Evolutionary conservation across 768 basidiomycete species (phyloP).

Genomic region (Kwoniella europaea): DNA sequence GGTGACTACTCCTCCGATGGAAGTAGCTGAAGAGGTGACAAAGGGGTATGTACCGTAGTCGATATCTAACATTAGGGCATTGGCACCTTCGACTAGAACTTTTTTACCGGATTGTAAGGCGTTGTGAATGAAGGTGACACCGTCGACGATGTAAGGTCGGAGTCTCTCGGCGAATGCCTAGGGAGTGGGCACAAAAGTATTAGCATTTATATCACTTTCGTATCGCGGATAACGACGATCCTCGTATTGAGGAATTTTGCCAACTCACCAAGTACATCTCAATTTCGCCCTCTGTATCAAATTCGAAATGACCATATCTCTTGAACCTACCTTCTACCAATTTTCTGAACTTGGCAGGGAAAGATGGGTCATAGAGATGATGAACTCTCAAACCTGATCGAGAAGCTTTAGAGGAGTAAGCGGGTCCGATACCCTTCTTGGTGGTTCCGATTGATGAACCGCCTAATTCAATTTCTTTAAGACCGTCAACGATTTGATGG

Average conservation of each 20-base stretch:
- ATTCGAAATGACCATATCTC: slow-evolving; percentile 96
- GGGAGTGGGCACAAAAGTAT: background rate
- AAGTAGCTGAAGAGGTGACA: slow-evolving; percentile 92
- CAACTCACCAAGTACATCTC: slow-evolving; percentile 77
- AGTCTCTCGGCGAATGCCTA: slow-evolving; percentile 83
- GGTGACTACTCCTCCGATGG: slow-evolving; percentile 94
- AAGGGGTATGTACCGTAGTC: slow-evolving; percentile 98
- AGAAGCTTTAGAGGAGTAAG: slow-evolving; percentile 96
- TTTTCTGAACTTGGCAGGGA: slow-evolving; percentile 89
- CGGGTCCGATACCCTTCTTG: slow-evolving; percentile 96
- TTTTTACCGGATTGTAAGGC: slow-evolving; percentile 76
- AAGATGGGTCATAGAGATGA: slow-evolving; percentile 88
- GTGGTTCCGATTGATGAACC: slow-evolving; percentile 89
- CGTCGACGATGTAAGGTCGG: slow-evolving; percentile 86
- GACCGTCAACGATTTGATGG: slow-evolving; percentile 98
- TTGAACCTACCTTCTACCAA: slow-evolving; percentile 97
- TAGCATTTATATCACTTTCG: background rate
- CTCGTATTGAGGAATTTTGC: no score
- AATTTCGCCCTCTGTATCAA: slow-evolving; percentile 97
- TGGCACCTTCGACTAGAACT: slow-evolving; percentile 94
- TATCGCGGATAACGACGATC: no score
- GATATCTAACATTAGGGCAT: slow-evolving; percentile 97
- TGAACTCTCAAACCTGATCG: slow-evolving; percentile 94
- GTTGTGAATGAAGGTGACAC: slow-evolving; percentile 79
- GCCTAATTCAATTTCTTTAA: slow-evolving; percentile 97